Conservation (phyloP, 148 eudicot species). For the Vaccinium corymbosum region DNA sequence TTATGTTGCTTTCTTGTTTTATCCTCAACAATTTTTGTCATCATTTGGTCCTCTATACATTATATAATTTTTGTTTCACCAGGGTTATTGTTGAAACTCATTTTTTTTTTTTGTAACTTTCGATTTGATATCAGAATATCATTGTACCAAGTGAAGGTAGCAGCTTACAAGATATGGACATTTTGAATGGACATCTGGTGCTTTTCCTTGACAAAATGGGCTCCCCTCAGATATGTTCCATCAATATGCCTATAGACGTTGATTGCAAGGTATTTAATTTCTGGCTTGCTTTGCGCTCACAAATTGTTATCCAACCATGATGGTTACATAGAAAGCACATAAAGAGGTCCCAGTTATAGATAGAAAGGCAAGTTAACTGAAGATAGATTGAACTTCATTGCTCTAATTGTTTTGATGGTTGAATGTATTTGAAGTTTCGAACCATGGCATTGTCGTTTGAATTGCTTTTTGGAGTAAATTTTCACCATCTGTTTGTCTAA, state of each 20-base stretch:
- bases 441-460: neutral
- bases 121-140: constrained; percentile 41
- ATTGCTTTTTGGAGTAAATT: neutral
- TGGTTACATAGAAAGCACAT: neutral
- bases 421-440: neutral
- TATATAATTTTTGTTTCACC: neutral
- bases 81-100: neutral
- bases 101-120: constrained; percentile 1
- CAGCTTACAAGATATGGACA: constrained; percentile 77
- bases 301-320: neutral
- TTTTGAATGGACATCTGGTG: constrained; percentile 70
- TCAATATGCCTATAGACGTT: constrained; percentile 55
- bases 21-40: neutral
- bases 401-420: neutral
- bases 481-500: neutral
- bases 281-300: neutral
- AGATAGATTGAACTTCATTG: neutral
- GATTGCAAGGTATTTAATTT: constrained; percentile 46
- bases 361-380: constrained; percentile 6
- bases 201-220: constrained; percentile 57
- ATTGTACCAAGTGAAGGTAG: constrained; percentile 66
- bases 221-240: constrained; percentile 59
- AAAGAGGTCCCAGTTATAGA: neutral
- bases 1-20: neutral
- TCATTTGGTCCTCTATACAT: neutral